Evolutionary conservation across 768 basidiomycete genomes (phyloP), one percentile per base, ranked within the genome.

Genomic region (Galerina sulciceps): DNA sequence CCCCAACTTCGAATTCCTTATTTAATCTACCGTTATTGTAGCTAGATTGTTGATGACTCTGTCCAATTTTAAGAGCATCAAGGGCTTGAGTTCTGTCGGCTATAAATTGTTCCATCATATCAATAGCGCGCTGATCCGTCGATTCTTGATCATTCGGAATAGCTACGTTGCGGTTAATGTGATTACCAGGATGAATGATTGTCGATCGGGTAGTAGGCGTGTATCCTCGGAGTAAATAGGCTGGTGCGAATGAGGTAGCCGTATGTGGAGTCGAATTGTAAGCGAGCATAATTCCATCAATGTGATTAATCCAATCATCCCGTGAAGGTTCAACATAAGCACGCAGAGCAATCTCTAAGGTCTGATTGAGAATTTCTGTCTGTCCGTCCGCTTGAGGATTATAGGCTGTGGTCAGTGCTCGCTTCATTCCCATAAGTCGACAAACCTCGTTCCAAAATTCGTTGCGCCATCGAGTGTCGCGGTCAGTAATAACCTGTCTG

Each of bases 341-440:
- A 13, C 72, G 57, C 9, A 77, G 43, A 3, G 66, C 58, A 9
- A 69, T 70, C 60, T 76, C 73, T 0, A 78, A 44, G 0, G 47
- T 59, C 53, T 73, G 73, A 61, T 76, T 77, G n/a, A 72, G 23
- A 0, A 70, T 60, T 61, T 79, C 73, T 0, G 70, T 76, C 57
- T 75, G 77, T 1, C 75, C 77, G 56, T 79, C 75, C 4, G 73
- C 67, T 66, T 73, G 67, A 1, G 71, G 72, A 56, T 74, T 72
- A 57, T 71, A 67, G 5, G 68, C 37, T 1, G 70, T 72, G 3
- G 71, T 69, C 1, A 72, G 53, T 4, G 67, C 53, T 4, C 62
- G 57, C 36, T 58, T 64, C 48, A 73, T 71, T 22, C 70, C 66
- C 59, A 70, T 61, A 1, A 71, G 38, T 42, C 58, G 44, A 35